These are phyloP conservation scores for Malus asiatica DNA, from an alignment of 306 rosid genomes.

Conservation along the genomic window DNA sequence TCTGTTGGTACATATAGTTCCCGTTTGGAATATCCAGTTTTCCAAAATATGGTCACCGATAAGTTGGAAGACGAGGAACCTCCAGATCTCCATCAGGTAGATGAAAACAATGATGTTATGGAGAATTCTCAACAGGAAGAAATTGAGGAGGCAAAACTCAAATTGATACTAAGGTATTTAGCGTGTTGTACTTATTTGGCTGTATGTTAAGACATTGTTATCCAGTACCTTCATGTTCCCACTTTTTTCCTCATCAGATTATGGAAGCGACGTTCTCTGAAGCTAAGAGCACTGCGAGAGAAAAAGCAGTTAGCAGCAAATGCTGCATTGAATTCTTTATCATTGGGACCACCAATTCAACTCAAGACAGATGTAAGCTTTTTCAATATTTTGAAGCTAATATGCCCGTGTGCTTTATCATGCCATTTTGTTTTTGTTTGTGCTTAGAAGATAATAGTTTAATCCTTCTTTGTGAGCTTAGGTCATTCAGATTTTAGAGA, in stretches of 20 bases:
- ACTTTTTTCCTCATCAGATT: conserved; percentile 40
- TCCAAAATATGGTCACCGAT: conserved; percentile 21
- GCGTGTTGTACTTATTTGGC: conserved; percentile 12
- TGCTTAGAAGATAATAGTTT: background rate
- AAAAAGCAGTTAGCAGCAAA: conserved; percentile 65
- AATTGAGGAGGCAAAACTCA: conserved; percentile 67
- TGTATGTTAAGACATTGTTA: conserved; percentile 3
- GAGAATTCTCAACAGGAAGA: conserved; percentile 44
- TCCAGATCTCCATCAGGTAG: conserved; percentile 27
- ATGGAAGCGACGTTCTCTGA: conserved; percentile 73
- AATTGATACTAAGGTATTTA: conserved; percentile 67
- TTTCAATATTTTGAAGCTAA: conserved; percentile 15
- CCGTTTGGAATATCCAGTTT: conserved; percentile 16
- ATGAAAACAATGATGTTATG: conserved; percentile 27
- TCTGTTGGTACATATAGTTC: conserved; percentile 18
- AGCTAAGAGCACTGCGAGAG: conserved; percentile 54
- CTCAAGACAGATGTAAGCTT: conserved; percentile 50
- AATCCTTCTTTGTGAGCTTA: background rate
- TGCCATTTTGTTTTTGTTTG: background rate
- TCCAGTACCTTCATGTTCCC: conserved; percentile 9
- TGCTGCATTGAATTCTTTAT: conserved; percentile 62
- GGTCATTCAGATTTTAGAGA: background rate
- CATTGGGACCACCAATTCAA: conserved; percentile 76
- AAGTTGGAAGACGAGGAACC: conserved; percentile 34
- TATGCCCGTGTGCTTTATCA: background rate